Conservation (phyloP, 148 eudicot species). For the Amaranthus palmeri region DNA sequence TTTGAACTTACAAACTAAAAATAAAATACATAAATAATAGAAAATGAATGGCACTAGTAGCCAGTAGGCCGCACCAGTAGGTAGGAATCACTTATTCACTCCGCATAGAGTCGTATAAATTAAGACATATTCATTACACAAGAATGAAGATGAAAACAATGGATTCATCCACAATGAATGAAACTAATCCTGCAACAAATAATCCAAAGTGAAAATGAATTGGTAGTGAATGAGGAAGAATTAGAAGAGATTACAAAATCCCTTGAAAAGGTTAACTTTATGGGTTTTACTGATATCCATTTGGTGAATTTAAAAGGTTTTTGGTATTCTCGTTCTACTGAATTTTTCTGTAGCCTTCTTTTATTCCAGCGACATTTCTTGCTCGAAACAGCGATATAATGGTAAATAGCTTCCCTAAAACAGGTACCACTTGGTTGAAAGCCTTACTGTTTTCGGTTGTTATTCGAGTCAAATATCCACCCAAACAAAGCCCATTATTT, state of each 20-base stretch:
- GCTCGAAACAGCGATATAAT: slow-evolving; percentile 14
- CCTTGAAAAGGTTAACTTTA: neutral
- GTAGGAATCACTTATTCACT: no score
- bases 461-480: neutral
- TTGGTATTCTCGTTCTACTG: neutral
- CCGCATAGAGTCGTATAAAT: no score
- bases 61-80: no score
- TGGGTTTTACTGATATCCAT: slow-evolving; percentile 3
- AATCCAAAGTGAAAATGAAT: neutral
- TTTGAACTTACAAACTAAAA: no score
- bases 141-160: no score
- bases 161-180: no score
- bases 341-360: neutral
- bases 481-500: slow-evolving; percentile 1
- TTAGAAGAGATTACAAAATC: slow-evolving; percentile 1
- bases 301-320: slow-evolving; percentile 6
- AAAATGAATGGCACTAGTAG: no score
- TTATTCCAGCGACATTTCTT: slow-evolving; percentile 16
- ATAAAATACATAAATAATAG: no score
- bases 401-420: slow-evolving; percentile 3
- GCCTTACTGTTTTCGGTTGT: neutral
- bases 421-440: slow-evolving; percentile 25
- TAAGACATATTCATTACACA: no score
- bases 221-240: neutral
- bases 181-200: no score